Base-by-base conservation (phyloP, 177 flowering plant genomes). In the Vitis hybrid region DNA sequence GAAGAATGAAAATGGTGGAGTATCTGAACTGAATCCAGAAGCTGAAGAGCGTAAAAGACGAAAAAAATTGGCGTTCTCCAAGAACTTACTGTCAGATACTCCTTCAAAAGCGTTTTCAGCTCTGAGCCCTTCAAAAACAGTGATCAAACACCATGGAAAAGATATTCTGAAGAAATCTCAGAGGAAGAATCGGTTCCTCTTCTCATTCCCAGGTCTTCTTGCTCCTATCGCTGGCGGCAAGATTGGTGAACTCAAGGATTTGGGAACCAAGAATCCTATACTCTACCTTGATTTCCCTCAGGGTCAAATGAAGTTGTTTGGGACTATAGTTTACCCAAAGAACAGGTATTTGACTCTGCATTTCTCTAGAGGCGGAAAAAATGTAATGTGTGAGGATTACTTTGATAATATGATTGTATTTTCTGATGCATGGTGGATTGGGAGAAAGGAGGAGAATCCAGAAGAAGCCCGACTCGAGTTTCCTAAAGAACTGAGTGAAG, bases 341-440 rank as follows among this genome's bases (percentile, higher is more conserved):
- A 95, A 95, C 76, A 81, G 89, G 75, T 95, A 93, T 64, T 70
- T 95, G 84, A 90, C 97, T 0, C 61, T 95, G 78, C 98, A 91
- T 72, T 93, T 95, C 73, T 87, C 94, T 2, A 82, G 73, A 80
- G 88, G 91, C 54, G 91, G 97, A 45, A 95, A 91, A 84, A 89
- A 78, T 80, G 97, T 93, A 1, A 81, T 76, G 74, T 91, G 98
- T 56, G 99, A 93, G 64, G 97, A 95, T 78, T 84, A 76, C 71
- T 93, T 95, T 55, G 99, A 95, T 69, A 85, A 87, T 68, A 90
- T 95, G 98, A 84, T 94, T 82, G 92, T 90, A 62, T 91, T 95
- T 83, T 89, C 96, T 56, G 99, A 95, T 59, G 98, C 89, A 55
- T 90, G 97, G 97, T 95, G 98, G 99, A 89, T 95, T 66, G 97